Percentiles rank a stretch among this genome's conserved stretches.
phyloP scores from a whole-genome alignment of 1,284 basidiomycete genomes.

The Entoloma clypeatum region DNA sequence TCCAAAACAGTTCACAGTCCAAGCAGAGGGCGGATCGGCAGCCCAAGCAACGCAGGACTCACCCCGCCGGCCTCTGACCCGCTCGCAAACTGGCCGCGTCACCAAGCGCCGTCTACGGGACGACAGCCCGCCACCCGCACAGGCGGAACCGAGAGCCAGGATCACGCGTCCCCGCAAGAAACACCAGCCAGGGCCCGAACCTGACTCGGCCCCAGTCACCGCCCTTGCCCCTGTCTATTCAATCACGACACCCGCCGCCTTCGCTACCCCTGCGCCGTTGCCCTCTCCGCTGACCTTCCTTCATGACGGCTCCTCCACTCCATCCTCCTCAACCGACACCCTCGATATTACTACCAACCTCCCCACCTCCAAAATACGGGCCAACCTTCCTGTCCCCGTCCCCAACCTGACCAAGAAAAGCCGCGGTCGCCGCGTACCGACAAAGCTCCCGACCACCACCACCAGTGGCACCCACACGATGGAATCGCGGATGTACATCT shows the following conservation, averaged over 20 bases:
- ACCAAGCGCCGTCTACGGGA: conserved; percentile 19
- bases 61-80: conserved; percentile 23
- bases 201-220: background rate
- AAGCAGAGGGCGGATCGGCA: background rate
- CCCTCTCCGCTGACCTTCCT: conserved; percentile 21
- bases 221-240: background rate
- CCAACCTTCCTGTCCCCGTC: conserved; percentile 54
- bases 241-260: conserved; percentile 4
- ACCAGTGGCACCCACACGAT: conserved; percentile 31
- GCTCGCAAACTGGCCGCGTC: conserved; percentile 24
- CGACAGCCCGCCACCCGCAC: conserved; percentile 14
- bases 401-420: conserved; percentile 72
- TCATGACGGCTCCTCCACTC: conserved; percentile 17
- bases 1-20: conserved; percentile 6
- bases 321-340: conserved; percentile 3
- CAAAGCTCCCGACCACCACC: conserved; percentile 30
- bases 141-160: conserved; percentile 13
- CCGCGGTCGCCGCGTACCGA: conserved; percentile 66
- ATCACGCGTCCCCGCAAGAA: conserved; percentile 13
- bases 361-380: conserved; percentile 31
- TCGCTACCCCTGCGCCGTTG: too few relatives aligned
- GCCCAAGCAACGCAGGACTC: conserved; percentile 7
- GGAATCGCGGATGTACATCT: conserved; percentile 52
- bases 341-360: conserved; percentile 16
- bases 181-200: conserved; percentile 5